Evolutionary conservation across 208 protist genomes (phyloP), one percentile per base, ranked within the genome.

Genomic region (Trypanosoma mega): DNA sequence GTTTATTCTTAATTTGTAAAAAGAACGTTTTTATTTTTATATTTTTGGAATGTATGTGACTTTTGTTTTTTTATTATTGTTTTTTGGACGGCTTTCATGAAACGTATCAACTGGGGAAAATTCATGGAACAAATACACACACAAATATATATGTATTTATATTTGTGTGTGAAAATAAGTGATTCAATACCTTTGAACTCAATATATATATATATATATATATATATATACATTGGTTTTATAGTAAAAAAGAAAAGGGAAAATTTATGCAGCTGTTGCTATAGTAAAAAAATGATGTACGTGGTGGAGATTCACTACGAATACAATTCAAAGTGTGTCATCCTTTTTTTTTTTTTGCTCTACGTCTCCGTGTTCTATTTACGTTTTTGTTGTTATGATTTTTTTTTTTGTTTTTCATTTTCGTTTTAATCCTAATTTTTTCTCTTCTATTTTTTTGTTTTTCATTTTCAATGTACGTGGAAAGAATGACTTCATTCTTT

Each of bases 341-440:
- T 30, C 26, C 26, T n/a, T 50, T 50, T 24, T 50, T 50, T 14
- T 50, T 50, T 50, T 50, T 50, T 50, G 6, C 14, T 50, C 6
- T 50, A 50, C 6, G 6, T 50, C 9, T 24, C 14, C 6, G 6
- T 50, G 12, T 39, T 39, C 8, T 12, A 12, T 39, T 6, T 6
- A 39, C 34, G 6, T 39, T 39, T 12, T 12, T 16, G 8, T 39
- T 39, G 12, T 39, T 39, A 12, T 39, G 34, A 39, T 23, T 63
- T 23, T 70, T 33, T 55, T 23, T 63, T 51, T 61, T 33, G 37
- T 44, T 4, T 18, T 51, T 4, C 26, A 31, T 48, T 44, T n/a
- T 61, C 7, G 11, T 56, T 56, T 21, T 45, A 30, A 2, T 23
- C 45, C 29, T 39, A 29, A 26, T 12, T 47, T 62, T 29, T 18